A percentile compares a stretch with the other conserved stretches of the same genome.
These are phyloP conservation scores for Sporothrix globosa DNA, from an alignment of 2,329 filamentous ascomycete genomes.

Conservation along the genomic window DNA sequence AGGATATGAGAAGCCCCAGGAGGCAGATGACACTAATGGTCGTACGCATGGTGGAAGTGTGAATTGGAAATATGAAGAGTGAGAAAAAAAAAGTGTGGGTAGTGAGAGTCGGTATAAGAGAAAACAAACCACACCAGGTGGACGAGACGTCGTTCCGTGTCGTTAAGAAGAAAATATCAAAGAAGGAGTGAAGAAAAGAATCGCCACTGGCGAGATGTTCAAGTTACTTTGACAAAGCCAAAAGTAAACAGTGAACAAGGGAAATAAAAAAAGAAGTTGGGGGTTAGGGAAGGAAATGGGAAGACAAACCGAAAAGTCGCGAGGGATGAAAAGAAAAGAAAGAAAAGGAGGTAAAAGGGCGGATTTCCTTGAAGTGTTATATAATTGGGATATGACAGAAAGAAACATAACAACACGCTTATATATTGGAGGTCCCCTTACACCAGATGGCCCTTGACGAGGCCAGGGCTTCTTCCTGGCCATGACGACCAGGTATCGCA, in stretches of 20 bases:
- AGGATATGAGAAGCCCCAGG: slow-evolving; percentile 53
- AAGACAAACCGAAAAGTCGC: slow-evolving; percentile 18
- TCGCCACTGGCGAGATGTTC: slow-evolving; percentile 24
- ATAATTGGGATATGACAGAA: slow-evolving; percentile 10
- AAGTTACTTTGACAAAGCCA: slow-evolving; percentile 19
- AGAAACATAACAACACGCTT: slow-evolving; percentile 8
- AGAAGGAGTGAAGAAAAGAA: slow-evolving; percentile 25
- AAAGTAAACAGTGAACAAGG: slow-evolving; percentile 24
- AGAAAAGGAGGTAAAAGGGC: slow-evolving; percentile 22
- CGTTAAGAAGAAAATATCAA: slow-evolving; percentile 14
- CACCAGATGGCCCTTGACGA: slow-evolving; percentile 11
- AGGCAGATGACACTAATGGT: slow-evolving; percentile 44
- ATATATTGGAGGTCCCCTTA: slow-evolving; percentile 9
- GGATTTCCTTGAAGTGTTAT: not conserved
- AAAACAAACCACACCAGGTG: slow-evolving; percentile 40
- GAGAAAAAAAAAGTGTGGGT: slow-evolving; percentile 2
- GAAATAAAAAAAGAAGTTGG: slow-evolving; percentile 4
- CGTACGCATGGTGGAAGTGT: slow-evolving; percentile 38
- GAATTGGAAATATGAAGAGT: not conserved
- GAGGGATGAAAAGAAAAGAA: slow-evolving; percentile 18
- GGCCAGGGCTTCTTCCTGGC: not conserved
- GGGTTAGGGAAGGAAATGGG: not conserved
- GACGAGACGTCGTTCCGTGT: slow-evolving; percentile 25
- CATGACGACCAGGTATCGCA: not conserved
- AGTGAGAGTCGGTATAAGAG: slow-evolving; percentile 5